These are phyloP conservation scores for Hyaloscypha hepaticicola DNA, from an alignment of 495 filamentous ascomycete genomes.

Conservation along the genomic window DNA sequence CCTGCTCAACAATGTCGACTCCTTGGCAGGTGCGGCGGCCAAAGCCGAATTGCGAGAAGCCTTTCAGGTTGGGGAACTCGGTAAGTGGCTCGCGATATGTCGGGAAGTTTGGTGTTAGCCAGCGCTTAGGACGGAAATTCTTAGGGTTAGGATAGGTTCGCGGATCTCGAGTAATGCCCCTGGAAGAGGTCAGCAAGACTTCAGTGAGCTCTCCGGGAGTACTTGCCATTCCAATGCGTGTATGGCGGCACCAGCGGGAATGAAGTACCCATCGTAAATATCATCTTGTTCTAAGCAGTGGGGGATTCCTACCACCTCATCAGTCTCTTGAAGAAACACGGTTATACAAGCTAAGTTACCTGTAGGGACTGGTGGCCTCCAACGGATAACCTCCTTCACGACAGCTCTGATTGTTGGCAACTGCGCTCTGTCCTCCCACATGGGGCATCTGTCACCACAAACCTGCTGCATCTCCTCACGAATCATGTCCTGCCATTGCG, in stretches of 20 bases:
- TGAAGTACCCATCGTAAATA: conserved; percentile 49
- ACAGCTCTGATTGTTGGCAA: conserved; percentile 49
- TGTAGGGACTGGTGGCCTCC: conserved; percentile 52
- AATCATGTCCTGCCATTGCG: conserved; percentile 51
- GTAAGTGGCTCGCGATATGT: conserved; percentile 44
- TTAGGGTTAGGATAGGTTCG: conserved; percentile 60
- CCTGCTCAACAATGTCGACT: conserved; percentile 21
- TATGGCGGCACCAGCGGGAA: conserved; percentile 55
- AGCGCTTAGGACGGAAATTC: conserved; percentile 54
- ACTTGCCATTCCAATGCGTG: conserved; percentile 55
- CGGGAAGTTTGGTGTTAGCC: conserved; percentile 36
- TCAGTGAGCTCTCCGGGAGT: neutral
- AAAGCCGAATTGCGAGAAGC: conserved; percentile 23
- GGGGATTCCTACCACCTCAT: conserved; percentile 37
- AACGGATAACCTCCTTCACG: conserved; percentile 51
- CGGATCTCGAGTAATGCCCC: conserved; percentile 64
- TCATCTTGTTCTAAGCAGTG: conserved; percentile 48
- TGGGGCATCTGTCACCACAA: conserved; percentile 53
- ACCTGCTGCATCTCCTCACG: conserved; percentile 57
- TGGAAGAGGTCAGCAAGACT: neutral
- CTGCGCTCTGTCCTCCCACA: conserved; percentile 44
- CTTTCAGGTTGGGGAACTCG: conserved; percentile 42
- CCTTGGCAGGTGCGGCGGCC: conserved; percentile 27
- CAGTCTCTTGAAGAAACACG: conserved; percentile 51
- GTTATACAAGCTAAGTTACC: conserved; percentile 33